phyloP scores from a whole-genome alignment of 306 rosid genomes.

The Albizia julibrissin region DNA sequence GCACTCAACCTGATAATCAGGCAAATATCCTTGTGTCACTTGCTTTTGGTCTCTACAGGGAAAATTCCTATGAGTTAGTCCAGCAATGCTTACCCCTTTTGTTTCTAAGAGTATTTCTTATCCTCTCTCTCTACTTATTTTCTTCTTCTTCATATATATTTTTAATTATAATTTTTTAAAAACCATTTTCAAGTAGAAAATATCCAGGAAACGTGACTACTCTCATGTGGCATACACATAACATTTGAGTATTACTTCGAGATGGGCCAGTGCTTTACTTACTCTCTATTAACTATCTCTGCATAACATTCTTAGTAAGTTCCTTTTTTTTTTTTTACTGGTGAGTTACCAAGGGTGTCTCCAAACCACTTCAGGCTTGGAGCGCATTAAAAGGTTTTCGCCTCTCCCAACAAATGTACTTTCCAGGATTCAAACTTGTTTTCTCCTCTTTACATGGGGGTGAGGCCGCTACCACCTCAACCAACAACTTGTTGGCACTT shows the following conservation, averaged over 20 bases:
- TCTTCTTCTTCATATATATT: not conserved
- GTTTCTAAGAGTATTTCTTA: not conserved
- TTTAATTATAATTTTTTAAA: not conserved
- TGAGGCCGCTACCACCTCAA: no score
- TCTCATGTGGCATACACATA: not conserved
- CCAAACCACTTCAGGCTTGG: no score
- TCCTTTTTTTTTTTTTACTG: no score
- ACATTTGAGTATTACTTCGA: not conserved
- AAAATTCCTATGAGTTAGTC: not conserved
- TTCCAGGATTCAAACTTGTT: no score
- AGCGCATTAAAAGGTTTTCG: no score
- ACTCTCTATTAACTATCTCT: not conserved
- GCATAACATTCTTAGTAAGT: not conserved
- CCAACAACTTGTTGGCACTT: not conserved
- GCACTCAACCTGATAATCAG: not conserved
- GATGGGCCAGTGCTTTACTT: not conserved
- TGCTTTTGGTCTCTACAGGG: not conserved
- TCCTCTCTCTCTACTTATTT: not conserved
- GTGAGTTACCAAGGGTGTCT: no score
- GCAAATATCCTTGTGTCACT: not conserved
- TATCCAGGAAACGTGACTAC: not conserved
- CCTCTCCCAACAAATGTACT: no score
- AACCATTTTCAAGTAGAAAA: not conserved
- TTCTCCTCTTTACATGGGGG: no score
- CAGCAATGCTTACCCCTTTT: not conserved